Conservation (phyloP, 2,329 filamentous ascomycete genomes). For the Aspergillus melleus region DNA sequence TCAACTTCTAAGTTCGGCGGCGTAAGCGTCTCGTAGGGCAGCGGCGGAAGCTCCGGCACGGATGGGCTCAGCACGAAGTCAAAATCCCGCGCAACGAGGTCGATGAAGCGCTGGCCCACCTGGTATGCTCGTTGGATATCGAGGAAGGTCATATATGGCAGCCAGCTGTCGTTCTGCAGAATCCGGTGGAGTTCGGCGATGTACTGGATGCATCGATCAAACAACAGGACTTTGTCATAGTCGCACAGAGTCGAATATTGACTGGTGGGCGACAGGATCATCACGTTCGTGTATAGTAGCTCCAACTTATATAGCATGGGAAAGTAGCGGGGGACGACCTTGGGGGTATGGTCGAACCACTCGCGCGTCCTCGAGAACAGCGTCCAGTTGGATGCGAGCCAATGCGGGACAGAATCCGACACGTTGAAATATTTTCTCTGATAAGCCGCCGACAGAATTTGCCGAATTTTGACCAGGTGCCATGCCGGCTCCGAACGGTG, state of each 20-base stretch:
- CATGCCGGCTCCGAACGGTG: constrained; percentile 68
- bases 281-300: constrained; percentile 84
- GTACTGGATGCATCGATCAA: constrained; percentile 83
- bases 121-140: constrained; percentile 84
- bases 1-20: constrained; percentile 32
- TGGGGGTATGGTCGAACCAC: constrained; percentile 78
- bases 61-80: constrained; percentile 43
- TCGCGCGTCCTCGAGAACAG: constrained; percentile 60
- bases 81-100: constrained; percentile 55
- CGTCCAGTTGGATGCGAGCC: constrained; percentile 51
- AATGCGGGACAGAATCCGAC: constrained; percentile 65
- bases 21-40: constrained; percentile 32
- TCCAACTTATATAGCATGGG: constrained; percentile 83
- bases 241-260: constrained; percentile 69
- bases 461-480: constrained; percentile 78
- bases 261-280: constrained; percentile 79
- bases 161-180: constrained; percentile 58
- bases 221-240: constrained; percentile 77
- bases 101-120: constrained; percentile 59
- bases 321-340: constrained; percentile 63
- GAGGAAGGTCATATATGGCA: constrained; percentile 78
- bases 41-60: constrained; percentile 28
- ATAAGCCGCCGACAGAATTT: constrained; percentile 85
- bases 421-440: constrained; percentile 82
- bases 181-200: constrained; percentile 71